Evolutionary conservation across 2,329 filamentous ascomycete species (phyloP).

Genomic region (Aspergillus flavus): DNA sequence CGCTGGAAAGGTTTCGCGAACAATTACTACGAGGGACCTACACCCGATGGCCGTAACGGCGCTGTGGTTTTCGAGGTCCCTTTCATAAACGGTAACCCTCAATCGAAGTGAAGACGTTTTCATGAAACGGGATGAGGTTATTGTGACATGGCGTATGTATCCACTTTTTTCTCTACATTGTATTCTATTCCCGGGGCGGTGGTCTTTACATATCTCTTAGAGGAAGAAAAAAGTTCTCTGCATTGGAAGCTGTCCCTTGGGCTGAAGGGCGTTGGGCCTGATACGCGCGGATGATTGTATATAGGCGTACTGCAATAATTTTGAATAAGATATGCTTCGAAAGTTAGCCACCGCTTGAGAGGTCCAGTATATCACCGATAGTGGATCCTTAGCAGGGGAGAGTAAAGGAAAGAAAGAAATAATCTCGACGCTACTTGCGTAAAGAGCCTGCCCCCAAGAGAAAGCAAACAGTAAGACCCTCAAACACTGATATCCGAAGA

Average conservation of each 20-base stretch:
- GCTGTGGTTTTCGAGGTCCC: constrained; percentile 87
- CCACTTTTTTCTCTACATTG: constrained; percentile 1
- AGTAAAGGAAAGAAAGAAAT: no score
- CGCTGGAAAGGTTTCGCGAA: constrained; percentile 67
- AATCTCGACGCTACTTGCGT: not conserved
- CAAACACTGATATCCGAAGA: not conserved
- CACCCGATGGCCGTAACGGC: constrained; percentile 68
- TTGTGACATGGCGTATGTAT: constrained; percentile 14
- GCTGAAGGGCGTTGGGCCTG: not conserved
- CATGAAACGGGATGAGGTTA: not conserved
- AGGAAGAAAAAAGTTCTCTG: constrained; percentile 10
- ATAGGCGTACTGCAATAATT: constrained; percentile 2
- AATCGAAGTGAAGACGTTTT: constrained; percentile 9
- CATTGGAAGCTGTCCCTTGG: constrained; percentile 11
- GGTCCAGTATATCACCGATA: not conserved
- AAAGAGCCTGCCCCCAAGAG: not conserved
- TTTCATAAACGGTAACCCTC: constrained; percentile 29
- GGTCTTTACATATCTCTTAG: constrained; percentile 13
- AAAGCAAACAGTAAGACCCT: not conserved
- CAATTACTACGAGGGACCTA: constrained; percentile 36
- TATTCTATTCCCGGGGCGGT: constrained; percentile 14
- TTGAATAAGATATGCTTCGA: not conserved
- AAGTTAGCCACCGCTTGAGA: not conserved
- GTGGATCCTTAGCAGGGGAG: not conserved
- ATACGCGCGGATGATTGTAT: constrained; percentile 7